Conservation (phyloP, 495 filamentous ascomycete genomes). For the Tuber borchii region DNA sequence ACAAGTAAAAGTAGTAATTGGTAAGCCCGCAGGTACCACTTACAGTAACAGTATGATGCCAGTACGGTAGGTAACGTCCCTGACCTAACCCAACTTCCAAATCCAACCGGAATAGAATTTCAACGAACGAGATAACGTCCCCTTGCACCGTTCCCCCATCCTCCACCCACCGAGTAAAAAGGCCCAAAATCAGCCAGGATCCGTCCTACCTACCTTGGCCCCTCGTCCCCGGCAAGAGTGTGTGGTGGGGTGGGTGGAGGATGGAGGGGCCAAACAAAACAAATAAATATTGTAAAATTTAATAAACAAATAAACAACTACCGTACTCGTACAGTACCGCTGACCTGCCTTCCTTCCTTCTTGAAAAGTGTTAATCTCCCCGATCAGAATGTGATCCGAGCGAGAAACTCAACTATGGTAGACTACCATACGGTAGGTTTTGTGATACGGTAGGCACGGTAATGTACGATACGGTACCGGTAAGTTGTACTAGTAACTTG, state of each 20-base stretch:
- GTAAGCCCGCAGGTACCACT: background rate
- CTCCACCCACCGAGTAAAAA: slow-evolving; percentile 10
- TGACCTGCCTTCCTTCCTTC: background rate
- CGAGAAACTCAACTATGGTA: background rate
- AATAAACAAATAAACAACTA: background rate
- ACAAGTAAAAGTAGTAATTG: background rate
- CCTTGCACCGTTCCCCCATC: slow-evolving; percentile 27
- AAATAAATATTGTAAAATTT: no score
- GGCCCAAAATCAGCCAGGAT: slow-evolving; percentile 3
- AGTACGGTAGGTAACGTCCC: background rate
- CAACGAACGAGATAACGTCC: slow-evolving; percentile 31
- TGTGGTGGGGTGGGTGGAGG: no score
- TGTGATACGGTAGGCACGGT: no score
- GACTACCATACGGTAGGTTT: no score
- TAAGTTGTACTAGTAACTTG: no score
- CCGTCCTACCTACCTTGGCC: background rate
- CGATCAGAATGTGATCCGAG: slow-evolving; percentile 1
- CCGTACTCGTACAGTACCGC: background rate
- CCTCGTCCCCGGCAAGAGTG: no score
- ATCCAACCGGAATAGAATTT: background rate
- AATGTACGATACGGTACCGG: no score
- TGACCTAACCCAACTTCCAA: background rate
- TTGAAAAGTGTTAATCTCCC: background rate
- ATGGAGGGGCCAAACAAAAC: background rate
- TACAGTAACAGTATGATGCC: background rate